Evolutionary conservation across 106 monocot genomes (phyloP).

Genomic region (Hemerocallis citrina): DNA sequence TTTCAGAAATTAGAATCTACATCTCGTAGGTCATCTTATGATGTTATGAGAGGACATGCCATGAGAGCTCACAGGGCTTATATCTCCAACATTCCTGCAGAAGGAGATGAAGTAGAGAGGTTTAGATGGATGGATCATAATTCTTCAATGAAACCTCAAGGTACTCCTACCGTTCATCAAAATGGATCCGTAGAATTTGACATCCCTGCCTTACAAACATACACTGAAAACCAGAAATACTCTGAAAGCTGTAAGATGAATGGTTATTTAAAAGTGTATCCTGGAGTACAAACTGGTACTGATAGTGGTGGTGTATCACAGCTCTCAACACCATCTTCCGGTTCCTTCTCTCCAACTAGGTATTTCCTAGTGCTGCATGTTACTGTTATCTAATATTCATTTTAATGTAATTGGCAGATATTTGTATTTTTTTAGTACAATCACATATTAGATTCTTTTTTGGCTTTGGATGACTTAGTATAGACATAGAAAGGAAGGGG

Average conservation of each 20-base stretch:
- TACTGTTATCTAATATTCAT: neutral
- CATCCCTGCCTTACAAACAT: constrained; percentile 18
- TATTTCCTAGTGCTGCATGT: constrained; percentile 8
- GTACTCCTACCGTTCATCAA: constrained; percentile 24
- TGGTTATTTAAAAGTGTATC: constrained; percentile 30
- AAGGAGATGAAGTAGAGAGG: constrained; percentile 28
- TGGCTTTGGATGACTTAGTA: constrained; percentile 4
- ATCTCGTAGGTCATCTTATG: constrained; percentile 18
- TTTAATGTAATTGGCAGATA: neutral
- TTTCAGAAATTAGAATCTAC: constrained; percentile 45
- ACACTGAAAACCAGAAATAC: constrained; percentile 17
- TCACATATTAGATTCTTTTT: neutral
- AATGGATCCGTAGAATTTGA: constrained; percentile 32
- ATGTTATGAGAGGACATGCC: constrained; percentile 18
- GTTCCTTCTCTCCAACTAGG: constrained; percentile 82
- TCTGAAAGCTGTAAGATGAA: constrained; percentile 31
- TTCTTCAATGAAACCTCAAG: constrained; percentile 22
- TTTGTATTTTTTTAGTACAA: neutral
- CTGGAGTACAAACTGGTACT: constrained; percentile 23
- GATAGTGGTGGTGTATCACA: constrained; percentile 48
- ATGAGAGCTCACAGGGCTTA: constrained; percentile 13
- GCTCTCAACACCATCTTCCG: constrained; percentile 66
- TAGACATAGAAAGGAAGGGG: constrained; percentile 67
- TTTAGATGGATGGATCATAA: constrained; percentile 20
- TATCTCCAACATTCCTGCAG: constrained; percentile 13